phyloP scores from a whole-genome alignment of 2,329 filamentous ascomycete species.

The Uncinocarpus reesii region DNA sequence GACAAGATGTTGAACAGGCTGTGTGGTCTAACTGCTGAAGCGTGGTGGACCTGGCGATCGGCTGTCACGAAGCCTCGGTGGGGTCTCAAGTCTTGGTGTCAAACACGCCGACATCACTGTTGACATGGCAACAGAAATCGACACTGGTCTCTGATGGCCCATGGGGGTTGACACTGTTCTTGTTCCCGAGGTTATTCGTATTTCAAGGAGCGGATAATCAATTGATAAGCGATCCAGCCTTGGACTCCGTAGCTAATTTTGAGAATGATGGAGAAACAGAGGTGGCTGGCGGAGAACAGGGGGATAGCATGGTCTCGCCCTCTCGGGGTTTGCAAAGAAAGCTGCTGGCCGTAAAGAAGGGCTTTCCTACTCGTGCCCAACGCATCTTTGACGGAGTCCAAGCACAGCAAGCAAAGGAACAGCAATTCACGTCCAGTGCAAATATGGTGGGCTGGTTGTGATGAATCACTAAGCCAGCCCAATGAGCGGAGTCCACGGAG shows the following conservation, averaged over 20 bases:
- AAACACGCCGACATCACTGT: not conserved
- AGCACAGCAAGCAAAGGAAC: no score
- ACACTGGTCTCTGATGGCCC: not conserved
- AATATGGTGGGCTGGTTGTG: not conserved
- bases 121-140: conserved; percentile 2
- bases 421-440: no score
- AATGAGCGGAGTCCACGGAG: conserved; percentile 12
- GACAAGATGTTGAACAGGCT: no score
- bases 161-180: not conserved
- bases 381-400: no score
- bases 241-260: not conserved
- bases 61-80: not conserved
- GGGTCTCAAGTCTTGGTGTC: not conserved
- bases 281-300: not conserved
- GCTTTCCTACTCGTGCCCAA: no score
- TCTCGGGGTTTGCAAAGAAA: no score
- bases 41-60: not conserved
- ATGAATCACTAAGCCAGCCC: conserved; percentile 1
- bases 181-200: conserved; percentile 2
- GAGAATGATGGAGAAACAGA: not conserved
- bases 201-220: not conserved
- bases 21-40: no score
- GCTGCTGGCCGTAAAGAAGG: no score
- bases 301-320: no score
- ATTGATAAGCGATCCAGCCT: not conserved